These are phyloP conservation scores for Saccharomycopsis malanga DNA, from an alignment of 805 yeast species.

Conservation along the genomic window DNA sequence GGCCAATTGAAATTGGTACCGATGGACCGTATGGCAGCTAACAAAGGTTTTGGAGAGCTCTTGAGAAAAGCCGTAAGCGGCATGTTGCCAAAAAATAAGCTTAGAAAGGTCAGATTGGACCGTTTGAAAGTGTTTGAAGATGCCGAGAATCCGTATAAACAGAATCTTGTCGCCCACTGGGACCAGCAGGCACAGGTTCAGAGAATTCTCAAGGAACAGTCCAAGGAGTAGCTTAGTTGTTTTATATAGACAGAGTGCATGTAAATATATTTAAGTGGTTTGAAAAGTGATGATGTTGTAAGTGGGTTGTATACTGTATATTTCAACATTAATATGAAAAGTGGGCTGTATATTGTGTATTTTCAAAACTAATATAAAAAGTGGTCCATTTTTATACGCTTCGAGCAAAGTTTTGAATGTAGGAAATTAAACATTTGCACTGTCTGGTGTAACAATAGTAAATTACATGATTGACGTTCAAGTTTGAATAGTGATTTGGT, in stretches of 20 bases:
- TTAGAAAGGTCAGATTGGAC: conserved; percentile 69
- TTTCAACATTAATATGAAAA: too few relatives aligned
- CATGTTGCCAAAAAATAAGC: conserved; percentile 90
- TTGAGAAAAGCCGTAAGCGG: conserved; percentile 85
- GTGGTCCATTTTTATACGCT: too few relatives aligned
- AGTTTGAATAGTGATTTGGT: too few relatives aligned
- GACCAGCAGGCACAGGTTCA: conserved; percentile 56
- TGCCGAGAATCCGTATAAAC: conserved; percentile 76
- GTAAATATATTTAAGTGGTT: too few relatives aligned
- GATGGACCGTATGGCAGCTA: conserved; percentile 65
- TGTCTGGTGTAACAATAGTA: too few relatives aligned
- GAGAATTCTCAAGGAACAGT: conserved; percentile 8
- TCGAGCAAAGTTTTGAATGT: too few relatives aligned
- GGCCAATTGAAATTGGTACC: conserved; percentile 81
- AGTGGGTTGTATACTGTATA: too few relatives aligned
- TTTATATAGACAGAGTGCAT: neutral
- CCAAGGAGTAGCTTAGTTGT: neutral
- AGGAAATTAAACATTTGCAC: too few relatives aligned
- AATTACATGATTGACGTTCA: too few relatives aligned
- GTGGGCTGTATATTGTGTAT: too few relatives aligned
- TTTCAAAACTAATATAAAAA: too few relatives aligned
- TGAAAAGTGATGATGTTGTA: too few relatives aligned
- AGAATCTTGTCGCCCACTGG: conserved; percentile 78
- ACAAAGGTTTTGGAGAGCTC: conserved; percentile 85
- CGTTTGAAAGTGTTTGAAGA: conserved; percentile 87